Evolutionary conservation across 192 early-diverging fungal species (phyloP), one percentile per base, ranked within the genome.

Genomic region (Helicostylum pulchrum): DNA sequence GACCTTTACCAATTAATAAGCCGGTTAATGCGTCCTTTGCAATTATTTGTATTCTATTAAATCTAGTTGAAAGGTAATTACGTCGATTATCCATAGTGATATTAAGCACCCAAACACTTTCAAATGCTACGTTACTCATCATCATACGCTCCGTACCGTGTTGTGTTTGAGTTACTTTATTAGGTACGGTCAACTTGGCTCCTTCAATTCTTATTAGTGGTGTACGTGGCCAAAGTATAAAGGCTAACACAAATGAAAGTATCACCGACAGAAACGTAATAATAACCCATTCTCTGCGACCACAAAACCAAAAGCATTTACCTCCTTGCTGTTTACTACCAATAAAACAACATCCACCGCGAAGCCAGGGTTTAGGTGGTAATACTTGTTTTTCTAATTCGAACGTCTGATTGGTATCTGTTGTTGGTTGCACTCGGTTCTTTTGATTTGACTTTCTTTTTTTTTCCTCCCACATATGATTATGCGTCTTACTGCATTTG

Each of bases 51-150:
- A 73, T 46, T 36, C 23, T 15, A 17, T 34, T 62, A 8, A 73
- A 43, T 9, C 58, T 42, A 20, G 61, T 73, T 1, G 71, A 61
- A 4, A 66, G 42, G 20, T 62, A 73, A 36, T 73, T 73, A 3
- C 26, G 42, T 32, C 71, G 65, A 30, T 67, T 67, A 30, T 73
- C 71, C 2, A 66, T 26, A 2, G 57, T 53, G 10, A 73, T 34
- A 34, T 62, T 67, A 7, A 73, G 8, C 2, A 55, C 14, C 71
- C 71, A 73, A 39, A 63, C 43, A 31, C 51, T 62, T 32, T 52
- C 31, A 55, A 68, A 68, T 1, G 46, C 19, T n/a, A 62, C 55
- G 62, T 68, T 68, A 7, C 54, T 57, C 11, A 67, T 52, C 36
- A 39, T 39, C 36, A 39, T 39, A 26, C 26, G 26, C 1, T 39